Evolutionary conservation across 2,329 filamentous ascomycete genomes (phyloP).

Genomic region (Botrytis fragariae): DNA sequence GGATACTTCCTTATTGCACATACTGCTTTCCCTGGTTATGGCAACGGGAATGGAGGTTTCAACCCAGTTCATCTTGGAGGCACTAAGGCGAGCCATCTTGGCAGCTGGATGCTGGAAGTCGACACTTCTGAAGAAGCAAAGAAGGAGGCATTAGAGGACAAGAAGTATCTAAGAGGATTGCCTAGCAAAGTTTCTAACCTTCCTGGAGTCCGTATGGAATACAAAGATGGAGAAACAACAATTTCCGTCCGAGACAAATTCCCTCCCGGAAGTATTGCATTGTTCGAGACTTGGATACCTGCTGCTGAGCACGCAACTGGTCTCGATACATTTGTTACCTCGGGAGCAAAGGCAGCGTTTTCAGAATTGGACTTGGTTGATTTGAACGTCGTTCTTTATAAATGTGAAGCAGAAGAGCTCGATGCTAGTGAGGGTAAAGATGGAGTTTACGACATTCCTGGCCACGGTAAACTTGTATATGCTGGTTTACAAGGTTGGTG

Average conservation of each 20-base stretch:
- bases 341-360: slow-evolving; percentile 77
- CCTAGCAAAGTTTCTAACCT: slow-evolving; percentile 77
- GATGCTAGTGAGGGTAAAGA: slow-evolving; percentile 76
- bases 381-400: slow-evolving; percentile 88
- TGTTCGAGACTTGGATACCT: slow-evolving; percentile 96
- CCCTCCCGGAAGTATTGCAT: slow-evolving; percentile 87
- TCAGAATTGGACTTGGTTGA: slow-evolving; percentile 71
- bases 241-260: slow-evolving; percentile 82
- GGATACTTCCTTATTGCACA: slow-evolving; percentile 96
- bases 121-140: slow-evolving; percentile 72
- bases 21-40: slow-evolving; percentile 89
- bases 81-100: slow-evolving; percentile 80
- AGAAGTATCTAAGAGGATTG: slow-evolving; percentile 72
- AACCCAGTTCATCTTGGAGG: slow-evolving; percentile 76
- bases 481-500: slow-evolving; percentile 98
- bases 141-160: slow-evolving; percentile 63
- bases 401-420: slow-evolving; percentile 84
- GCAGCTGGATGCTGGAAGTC: slow-evolving; percentile 89
- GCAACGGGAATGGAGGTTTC: slow-evolving; percentile 78
- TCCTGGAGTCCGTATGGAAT: slow-evolving; percentile 69
- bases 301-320: slow-evolving; percentile 79
- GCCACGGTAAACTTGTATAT: slow-evolving; percentile 82
- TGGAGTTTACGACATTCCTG: slow-evolving; percentile 86
- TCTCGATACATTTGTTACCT: slow-evolving; percentile 82
- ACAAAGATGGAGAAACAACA: slow-evolving; percentile 69